phyloP scores from a whole-genome alignment of 345 rosid species.

The Gossypium australe region DNA sequence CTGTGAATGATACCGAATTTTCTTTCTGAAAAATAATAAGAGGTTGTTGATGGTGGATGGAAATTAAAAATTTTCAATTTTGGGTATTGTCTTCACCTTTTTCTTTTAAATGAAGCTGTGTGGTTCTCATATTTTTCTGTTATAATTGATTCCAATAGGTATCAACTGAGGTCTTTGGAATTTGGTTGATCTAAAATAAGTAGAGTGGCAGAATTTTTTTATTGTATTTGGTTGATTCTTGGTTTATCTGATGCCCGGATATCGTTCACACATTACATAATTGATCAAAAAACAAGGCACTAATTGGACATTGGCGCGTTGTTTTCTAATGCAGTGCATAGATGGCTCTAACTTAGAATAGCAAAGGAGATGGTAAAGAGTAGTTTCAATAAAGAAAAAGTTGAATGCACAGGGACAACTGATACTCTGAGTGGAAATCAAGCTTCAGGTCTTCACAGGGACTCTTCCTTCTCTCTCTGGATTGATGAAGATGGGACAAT shows the following conservation, averaged over 20 bases:
- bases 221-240: not conserved
- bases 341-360: constrained; percentile 19
- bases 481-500: constrained; percentile 23
- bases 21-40: not conserved
- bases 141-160: not conserved
- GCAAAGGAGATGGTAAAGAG: constrained; percentile 33
- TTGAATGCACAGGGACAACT: constrained; percentile 11
- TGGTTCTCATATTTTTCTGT: not conserved
- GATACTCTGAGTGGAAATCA: constrained; percentile 21
- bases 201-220: not conserved
- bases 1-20: not conserved
- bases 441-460: constrained; percentile 26
- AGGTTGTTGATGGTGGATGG: not conserved
- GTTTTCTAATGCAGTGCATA: not conserved
- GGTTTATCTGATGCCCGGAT: not conserved
- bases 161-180: not conserved
- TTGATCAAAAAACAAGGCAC: not conserved
- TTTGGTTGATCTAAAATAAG: not conserved
- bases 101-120: not conserved
- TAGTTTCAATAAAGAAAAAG: constrained; percentile 18
- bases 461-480: constrained; percentile 44
- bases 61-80: not conserved
- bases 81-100: not conserved
- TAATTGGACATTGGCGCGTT: not conserved
- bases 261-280: not conserved